Percentiles rank a stretch among this genome's conserved stretches.
Evolutionary conservation across 352 stramenopile species (phyloP).

Genomic region (Phytophthora syringae): DNA sequence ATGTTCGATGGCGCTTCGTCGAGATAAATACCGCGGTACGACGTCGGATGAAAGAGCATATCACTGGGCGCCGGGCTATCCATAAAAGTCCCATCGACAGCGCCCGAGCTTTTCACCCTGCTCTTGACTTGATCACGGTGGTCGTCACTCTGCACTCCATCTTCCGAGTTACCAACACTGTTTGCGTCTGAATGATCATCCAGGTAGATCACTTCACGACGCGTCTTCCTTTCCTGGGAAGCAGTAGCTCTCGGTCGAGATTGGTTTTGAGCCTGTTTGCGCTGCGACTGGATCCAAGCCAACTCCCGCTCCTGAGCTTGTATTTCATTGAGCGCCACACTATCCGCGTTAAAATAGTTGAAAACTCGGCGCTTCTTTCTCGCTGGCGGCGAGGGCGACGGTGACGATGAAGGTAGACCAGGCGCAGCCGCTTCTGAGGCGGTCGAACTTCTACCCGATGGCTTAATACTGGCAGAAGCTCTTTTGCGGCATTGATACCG

Average conservation of each 20-base stretch:
- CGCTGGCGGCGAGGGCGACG: conserved; percentile 14
- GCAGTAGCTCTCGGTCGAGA: conserved; percentile 3
- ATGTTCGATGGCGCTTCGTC: conserved; percentile 29
- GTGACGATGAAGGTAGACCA: neutral
- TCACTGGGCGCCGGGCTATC: neutral
- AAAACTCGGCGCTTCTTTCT: conserved; percentile 30
- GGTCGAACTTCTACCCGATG: neutral
- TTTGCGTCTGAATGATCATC: conserved; percentile 22
- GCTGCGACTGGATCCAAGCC: conserved; percentile 40
- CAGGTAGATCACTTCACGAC: conserved; percentile 21
- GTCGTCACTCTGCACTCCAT: conserved; percentile 4
- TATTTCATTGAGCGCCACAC: conserved; percentile 36
- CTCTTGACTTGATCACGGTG: no score
- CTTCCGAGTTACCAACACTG: conserved; percentile 1
- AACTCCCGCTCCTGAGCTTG: conserved; percentile 51
- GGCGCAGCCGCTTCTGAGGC: neutral
- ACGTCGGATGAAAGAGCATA: conserved; percentile 35
- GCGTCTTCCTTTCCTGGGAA: conserved; percentile 15
- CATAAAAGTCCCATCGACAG: neutral
- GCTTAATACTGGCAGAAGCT: conserved; percentile 1
- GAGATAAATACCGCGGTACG: conserved; percentile 36
- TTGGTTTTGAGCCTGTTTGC: conserved; percentile 26
- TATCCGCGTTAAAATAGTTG: conserved; percentile 31
- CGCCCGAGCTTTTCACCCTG: neutral
- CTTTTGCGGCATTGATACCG: conserved; percentile 25